Evolutionary conservation across 108 stramenopile genomes (phyloP).

Genomic region (Nannochloropsis gaditana): DNA sequence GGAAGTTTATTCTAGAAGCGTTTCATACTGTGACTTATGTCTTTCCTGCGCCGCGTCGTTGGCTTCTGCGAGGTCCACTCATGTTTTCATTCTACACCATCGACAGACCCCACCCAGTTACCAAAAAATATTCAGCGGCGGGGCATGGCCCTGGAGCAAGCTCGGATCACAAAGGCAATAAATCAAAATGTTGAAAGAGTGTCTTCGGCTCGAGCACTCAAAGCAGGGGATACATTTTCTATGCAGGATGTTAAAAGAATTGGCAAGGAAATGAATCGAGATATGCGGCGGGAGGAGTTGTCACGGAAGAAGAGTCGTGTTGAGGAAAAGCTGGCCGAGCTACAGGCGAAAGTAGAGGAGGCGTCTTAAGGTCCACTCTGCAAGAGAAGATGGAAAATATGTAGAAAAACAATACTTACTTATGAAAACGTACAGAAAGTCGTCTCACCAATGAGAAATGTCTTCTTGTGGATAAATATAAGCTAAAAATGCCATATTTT

Average conservation of each 20-base stretch:
- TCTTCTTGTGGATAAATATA: no score
- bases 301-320: not conserved
- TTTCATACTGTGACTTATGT: no score
- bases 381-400: no score
- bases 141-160: not conserved
- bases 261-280: slow-evolving; percentile 14
- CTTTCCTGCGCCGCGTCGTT: no score
- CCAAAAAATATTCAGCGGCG: not conserved
- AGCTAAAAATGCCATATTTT: no score
- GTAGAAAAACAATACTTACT: no score
- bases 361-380: no score
- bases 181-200: not conserved
- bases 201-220: not conserved
- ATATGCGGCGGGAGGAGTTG: not conserved
- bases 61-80: not conserved
- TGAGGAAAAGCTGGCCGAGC: slow-evolving; percentile 10
- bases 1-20: no score
- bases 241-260: not conserved
- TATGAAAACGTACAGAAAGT: no score
- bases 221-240: slow-evolving; percentile 8
- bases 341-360: slow-evolving; percentile 1
- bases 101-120: not conserved
- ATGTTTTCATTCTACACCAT: not conserved
- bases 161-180: not conserved
- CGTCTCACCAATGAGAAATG: no score